Evolutionary conservation across 139 green algal species (phyloP), one percentile per base, ranked within the genome.

Genomic region (Monoraphidium neglectum): DNA sequence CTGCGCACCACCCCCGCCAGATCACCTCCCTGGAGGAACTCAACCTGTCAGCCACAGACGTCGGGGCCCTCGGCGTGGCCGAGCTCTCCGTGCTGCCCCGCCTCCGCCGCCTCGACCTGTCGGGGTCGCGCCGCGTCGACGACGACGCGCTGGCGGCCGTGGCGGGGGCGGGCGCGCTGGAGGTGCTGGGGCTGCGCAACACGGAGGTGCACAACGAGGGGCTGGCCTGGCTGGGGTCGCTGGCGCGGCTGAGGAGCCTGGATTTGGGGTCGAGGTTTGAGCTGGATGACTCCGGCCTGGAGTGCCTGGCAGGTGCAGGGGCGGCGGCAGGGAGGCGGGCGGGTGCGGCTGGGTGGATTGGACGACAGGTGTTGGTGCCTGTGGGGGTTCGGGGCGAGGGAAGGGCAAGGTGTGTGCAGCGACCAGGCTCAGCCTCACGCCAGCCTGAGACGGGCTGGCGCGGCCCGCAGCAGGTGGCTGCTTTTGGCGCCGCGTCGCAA

Each of bases 201-300:
- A 75, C 62, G 30, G 12, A 38, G 53, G 66, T 49, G 32, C 74
- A 37, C 37, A 75, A 75, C 24, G 54, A 16, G 0, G 75, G 65
- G 36, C 66, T 80, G 66, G 32, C 53, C 37, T 37, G 36, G 26
- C 75, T 80, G n/a, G 21, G 53, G 26, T 24, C 15, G 1, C 53
- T 80, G 54, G 35, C 53, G 16, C 66, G 66, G 49, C 75, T 80
- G 40, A 15, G 37, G 8, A 24, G 49, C 28, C 65, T 80, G 6
- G 75, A 80, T 49, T 49, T 80, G 32, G 75, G 75, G 65, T 62
- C 63, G 53, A 67, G 61, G 47, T 80, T 59, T 43, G 75, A 80
- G 75, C 53, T 80, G 28, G 38, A 80, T 33, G 65, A 80, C 33
- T 33, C 37, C 35, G 74, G 70, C 35, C 33, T 32, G 24, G 68